Base-by-base conservation (phyloP, 2,329 filamentous ascomycete species). In the Claviceps sp. region DNA sequence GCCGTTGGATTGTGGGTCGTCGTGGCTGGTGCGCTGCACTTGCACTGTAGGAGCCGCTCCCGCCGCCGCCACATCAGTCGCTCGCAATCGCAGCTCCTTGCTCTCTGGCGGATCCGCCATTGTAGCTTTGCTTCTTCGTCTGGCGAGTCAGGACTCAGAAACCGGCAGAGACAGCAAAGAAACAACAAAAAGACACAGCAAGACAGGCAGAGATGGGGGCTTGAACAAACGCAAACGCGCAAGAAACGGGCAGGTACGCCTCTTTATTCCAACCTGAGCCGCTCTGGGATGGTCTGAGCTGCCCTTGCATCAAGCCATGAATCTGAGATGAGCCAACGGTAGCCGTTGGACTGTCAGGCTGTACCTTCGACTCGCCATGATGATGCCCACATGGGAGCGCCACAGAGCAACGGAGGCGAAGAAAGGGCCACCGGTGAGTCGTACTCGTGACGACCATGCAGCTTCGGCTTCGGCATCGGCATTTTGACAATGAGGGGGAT, bases 61-160 rank as follows among this genome's bases (percentile, higher is more conserved):
- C 47, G 61, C 61, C 42, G 61, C 62, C 45, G 59, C 55, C 45
- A 57, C 54, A 55, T 66, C 62, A 37, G 61, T 56, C 36, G 62
- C 59, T 52, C 59, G 61, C 39, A 59, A 57, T 52, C 59, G 61
- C 39, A 59, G 58, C 46, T 55, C 52, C 23, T 47, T 50, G 7
- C 63, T 65, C 42, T 60, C 62, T 48, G 54, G 50, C 9, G 56
- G 54, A 34, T 59, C 59, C 47, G 61, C 54, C 64, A 66, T 66
- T 22, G 36, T 44, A 13, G 22, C 42, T 26, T 44, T 23, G 22
- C 42, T 26, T 44, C 17, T 38, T 17, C 9, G 44, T n/a, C 23
- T 49, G 36, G 8, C 29, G 16, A 14, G 6, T 20, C 23, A n/a
- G 22, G 16, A 14, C 4, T 20, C 23, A n/a, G 22, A 40, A 43